These are phyloP conservation scores for Verticillium tricorpus DNA, from an alignment of 2,329 filamentous ascomycete species.

Conservation along the genomic window DNA sequence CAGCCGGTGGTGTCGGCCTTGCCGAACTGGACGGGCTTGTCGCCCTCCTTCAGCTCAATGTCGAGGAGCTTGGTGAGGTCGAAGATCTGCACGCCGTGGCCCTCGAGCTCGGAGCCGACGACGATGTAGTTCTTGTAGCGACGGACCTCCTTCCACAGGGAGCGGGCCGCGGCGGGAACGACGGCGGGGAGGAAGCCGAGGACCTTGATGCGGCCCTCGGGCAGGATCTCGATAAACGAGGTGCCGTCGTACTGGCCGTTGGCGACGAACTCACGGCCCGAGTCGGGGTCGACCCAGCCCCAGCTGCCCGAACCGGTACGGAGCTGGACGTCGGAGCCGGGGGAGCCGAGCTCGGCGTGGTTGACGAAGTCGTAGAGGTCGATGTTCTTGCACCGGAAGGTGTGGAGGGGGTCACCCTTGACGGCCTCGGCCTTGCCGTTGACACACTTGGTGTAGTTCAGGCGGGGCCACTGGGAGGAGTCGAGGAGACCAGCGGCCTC, in stretches of 20 bases:
- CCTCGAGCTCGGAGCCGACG: constrained; percentile 32
- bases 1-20: constrained; percentile 22
- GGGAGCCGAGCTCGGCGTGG: constrained; percentile 44
- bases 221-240: constrained; percentile 36
- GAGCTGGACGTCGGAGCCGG: constrained; percentile 12
- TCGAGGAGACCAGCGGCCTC: constrained; percentile 7
- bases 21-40: constrained; percentile 27
- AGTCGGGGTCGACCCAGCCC: constrained; percentile 34
- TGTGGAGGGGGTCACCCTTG: constrained; percentile 10
- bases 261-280: constrained; percentile 20
- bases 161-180: constrained; percentile 1
- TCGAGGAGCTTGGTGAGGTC: constrained; percentile 50
- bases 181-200: constrained; percentile 29
- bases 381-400: constrained; percentile 20
- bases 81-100: constrained; percentile 57
- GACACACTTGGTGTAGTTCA: constrained; percentile 10
- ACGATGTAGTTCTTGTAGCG: constrained; percentile 26
- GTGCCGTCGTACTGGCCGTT: constrained; percentile 28
- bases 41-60: constrained; percentile 32
- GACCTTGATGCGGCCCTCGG: constrained; percentile 33
- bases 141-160: constrained; percentile 30
- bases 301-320: constrained; percentile 22
- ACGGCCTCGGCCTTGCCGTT: constrained; percentile 11
- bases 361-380: constrained; percentile 49
- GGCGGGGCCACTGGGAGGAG: constrained; percentile 9